Percentiles rank a stretch among this genome's conserved stretches.
Conservation (phyloP, 2,329 filamentous ascomycete species). For the Diaporthe caulivora region DNA sequence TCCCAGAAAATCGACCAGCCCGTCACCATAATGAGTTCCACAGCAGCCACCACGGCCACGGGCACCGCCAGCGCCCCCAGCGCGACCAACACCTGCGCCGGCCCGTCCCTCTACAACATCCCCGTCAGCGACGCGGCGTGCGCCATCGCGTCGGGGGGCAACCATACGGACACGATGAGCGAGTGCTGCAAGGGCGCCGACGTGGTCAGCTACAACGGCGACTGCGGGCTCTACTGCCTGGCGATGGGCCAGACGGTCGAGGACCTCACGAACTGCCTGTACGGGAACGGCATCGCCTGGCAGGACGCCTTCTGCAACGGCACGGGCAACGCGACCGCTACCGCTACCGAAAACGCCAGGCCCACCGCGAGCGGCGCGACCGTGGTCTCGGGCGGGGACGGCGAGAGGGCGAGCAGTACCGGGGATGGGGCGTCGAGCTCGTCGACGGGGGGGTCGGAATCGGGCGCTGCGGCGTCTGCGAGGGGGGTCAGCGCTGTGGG, state of each 20-base stretch:
- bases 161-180: conserved; percentile 54
- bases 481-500: neutral
- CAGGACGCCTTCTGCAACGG: conserved; percentile 55
- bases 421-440: neutral
- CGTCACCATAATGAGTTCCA: conserved; percentile 25
- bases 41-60: neutral
- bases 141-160: conserved; percentile 54
- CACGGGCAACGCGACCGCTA: conserved; percentile 50
- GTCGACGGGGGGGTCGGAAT: conserved; percentile 23
- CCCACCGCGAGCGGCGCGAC: conserved; percentile 44
- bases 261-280: conserved; percentile 52
- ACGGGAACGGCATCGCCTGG: conserved; percentile 48
- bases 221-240: conserved; percentile 58
- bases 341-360: conserved; percentile 43
- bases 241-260: conserved; percentile 53
- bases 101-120: conserved; percentile 53
- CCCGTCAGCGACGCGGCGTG: conserved; percentile 60
- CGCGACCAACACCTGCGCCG: conserved; percentile 19
- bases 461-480: conserved; percentile 25
- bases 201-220: conserved; percentile 51
- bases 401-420: conserved; percentile 19
- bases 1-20: neutral
- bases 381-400: conserved; percentile 41
- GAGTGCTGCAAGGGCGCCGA: conserved; percentile 47
- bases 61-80: neutral